A percentile compares a stretch with the other conserved stretches of the same genome.
Conservation (phyloP, 768 basidiomycete species). For the Pilatotrama ljubarskyi region DNA sequence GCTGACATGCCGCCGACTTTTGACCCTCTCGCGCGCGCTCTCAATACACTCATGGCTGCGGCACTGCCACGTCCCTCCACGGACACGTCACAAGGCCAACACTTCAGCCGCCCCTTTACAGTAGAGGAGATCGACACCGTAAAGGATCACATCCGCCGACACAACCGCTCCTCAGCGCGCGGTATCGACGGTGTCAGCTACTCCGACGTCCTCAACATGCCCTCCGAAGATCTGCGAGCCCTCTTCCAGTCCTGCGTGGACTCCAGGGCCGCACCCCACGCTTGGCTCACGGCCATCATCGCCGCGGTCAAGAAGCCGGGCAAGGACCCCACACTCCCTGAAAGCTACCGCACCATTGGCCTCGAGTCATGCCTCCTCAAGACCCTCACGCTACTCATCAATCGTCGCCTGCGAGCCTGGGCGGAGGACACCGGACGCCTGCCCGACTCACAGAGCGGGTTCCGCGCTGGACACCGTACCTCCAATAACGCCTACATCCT, state of each 20-base stretch:
- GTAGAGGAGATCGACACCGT: background rate
- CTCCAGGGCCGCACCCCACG: background rate
- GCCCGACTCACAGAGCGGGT: too few species aligned
- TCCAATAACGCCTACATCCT: too few species aligned
- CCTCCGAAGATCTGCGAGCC: background rate
- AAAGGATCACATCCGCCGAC: background rate
- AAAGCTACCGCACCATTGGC: too few species aligned
- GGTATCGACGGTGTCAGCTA: background rate
- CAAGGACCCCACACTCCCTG: too few species aligned
- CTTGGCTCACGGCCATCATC: slow-evolving; percentile 4
- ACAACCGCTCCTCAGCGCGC: background rate
- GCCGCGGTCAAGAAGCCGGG: slow-evolving; percentile 1
- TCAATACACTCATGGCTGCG: background rate
- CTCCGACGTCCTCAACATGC: background rate
- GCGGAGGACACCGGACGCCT: too few species aligned
- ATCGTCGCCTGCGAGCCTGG: too few species aligned
- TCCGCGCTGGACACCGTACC: too few species aligned
- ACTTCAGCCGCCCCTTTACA: background rate
- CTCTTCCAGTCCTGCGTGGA: background rate
- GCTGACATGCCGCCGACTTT: background rate
- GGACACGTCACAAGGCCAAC: background rate
- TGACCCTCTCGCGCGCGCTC: background rate
- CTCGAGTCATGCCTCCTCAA: too few species aligned
- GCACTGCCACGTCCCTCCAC: background rate
- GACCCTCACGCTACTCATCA: too few species aligned